Conservation (phyloP, 2,329 filamentous ascomycete species). For the Lachnellula suecica region DNA sequence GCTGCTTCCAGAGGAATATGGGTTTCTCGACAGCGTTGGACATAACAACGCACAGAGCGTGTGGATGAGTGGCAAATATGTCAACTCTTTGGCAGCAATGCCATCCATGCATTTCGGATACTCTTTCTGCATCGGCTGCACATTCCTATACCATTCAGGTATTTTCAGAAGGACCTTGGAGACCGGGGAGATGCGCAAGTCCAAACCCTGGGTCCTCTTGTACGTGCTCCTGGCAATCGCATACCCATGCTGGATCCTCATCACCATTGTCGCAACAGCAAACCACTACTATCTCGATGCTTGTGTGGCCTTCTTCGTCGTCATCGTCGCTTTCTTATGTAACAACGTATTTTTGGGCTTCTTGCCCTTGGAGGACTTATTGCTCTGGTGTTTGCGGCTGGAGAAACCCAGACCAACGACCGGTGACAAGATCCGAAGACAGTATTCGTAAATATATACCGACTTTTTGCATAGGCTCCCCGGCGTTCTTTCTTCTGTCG, state of each 20-base stretch:
- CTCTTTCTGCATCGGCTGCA: slow-evolving; percentile 51
- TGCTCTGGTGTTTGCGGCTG: slow-evolving; percentile 45
- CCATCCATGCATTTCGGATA: slow-evolving; percentile 55
- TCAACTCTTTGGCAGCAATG: slow-evolving; percentile 51
- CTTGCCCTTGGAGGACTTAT: slow-evolving; percentile 47
- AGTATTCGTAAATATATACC: neutral
- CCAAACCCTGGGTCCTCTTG: slow-evolving; percentile 41
- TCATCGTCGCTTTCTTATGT: slow-evolving; percentile 43
- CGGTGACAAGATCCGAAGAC: slow-evolving; percentile 34
- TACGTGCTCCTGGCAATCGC: slow-evolving; percentile 41
- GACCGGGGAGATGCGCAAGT: slow-evolving; percentile 42
- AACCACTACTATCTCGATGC: slow-evolving; percentile 57
- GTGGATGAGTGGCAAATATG: slow-evolving; percentile 49
- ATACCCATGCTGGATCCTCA: slow-evolving; percentile 47
- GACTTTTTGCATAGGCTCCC: neutral
- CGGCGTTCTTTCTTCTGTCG: neutral
- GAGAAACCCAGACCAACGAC: slow-evolving; percentile 52
- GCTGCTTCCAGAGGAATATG: slow-evolving; percentile 47
- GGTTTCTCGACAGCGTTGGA: slow-evolving; percentile 50
- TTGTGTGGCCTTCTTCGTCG: slow-evolving; percentile 45
- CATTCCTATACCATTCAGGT: slow-evolving; percentile 52
- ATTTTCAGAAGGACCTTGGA: slow-evolving; percentile 38
- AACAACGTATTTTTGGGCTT: slow-evolving; percentile 50
- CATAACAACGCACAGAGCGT: slow-evolving; percentile 48
- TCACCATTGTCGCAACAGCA: slow-evolving; percentile 51